A percentile compares a stretch with the other conserved stretches of the same genome.
phyloP scores from a whole-genome alignment of 257 asterid species.

The Thymus mandschuricus region DNA sequence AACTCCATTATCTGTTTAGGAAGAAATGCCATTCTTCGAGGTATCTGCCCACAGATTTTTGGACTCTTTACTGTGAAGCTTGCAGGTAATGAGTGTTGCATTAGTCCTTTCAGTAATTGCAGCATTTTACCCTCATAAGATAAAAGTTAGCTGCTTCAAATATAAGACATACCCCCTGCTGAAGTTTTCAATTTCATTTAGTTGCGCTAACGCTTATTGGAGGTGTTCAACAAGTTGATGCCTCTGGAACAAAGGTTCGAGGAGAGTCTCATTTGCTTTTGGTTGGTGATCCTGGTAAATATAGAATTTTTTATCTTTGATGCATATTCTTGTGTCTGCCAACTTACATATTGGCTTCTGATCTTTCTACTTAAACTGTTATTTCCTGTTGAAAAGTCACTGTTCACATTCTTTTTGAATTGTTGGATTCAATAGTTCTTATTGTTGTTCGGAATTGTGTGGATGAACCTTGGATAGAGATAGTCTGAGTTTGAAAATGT shows the following conservation, averaged over 20 bases:
- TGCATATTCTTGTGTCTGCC: neutral
- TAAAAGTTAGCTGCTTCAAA: constrained; percentile 7
- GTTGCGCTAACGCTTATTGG: constrained; percentile 92
- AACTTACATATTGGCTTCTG: neutral
- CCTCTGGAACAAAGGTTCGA: constrained; percentile 91
- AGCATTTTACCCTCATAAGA: constrained; percentile 12
- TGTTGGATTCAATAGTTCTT: constrained; percentile 2
- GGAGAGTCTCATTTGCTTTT: constrained; percentile 99
- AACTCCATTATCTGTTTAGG: constrained; percentile 47
- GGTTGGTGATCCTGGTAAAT: constrained; percentile 98
- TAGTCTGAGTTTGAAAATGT: constrained; percentile 6
- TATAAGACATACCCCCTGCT: constrained; percentile 23
- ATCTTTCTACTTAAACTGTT: no score
- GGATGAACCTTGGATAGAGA: constrained; percentile 3
- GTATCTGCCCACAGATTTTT: constrained; percentile 93
- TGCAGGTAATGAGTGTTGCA: constrained; percentile 63
- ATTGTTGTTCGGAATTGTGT: constrained; percentile 2
- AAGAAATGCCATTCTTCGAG: constrained; percentile 89
- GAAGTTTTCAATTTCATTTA: constrained; percentile 42
- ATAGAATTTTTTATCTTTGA: constrained; percentile 3
- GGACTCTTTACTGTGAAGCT: constrained; percentile 99
- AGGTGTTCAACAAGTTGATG: constrained; percentile 97
- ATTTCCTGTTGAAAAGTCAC: no score
- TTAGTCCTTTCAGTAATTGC: constrained; percentile 19
- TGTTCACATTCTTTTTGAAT: neutral